phyloP scores from a whole-genome alignment of 2,329 filamentous ascomycete genomes.

The Berkeleyomyces basicola region DNA sequence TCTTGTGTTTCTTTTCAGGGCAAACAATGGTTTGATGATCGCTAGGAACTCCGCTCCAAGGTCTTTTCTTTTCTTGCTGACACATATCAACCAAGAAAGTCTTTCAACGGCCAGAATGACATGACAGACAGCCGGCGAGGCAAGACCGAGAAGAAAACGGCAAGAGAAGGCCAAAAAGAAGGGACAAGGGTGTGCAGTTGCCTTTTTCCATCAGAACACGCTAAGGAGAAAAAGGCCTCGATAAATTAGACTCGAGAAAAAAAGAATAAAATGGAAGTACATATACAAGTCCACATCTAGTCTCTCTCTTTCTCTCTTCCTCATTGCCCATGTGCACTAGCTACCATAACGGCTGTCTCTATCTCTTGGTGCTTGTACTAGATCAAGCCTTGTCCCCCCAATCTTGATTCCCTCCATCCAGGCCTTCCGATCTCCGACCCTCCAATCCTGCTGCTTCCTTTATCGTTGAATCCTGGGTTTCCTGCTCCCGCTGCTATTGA shows the following conservation, averaged over 20 bases:
- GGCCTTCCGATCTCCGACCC: neutral
- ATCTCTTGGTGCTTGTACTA: neutral
- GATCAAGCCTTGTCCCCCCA: neutral
- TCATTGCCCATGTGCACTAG: too few species aligned
- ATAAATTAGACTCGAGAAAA: neutral
- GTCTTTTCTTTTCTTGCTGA: too few species aligned
- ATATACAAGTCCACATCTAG: too few species aligned
- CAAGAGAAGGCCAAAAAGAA: neutral
- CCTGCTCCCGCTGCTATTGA: neutral
- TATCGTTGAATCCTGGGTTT: neutral
- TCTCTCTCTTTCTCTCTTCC: too few species aligned
- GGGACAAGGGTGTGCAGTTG: neutral
- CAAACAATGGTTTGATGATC: neutral
- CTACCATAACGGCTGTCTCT: too few species aligned
- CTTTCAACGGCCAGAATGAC: too few species aligned
- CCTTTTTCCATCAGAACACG: neutral
- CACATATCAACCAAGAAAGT: too few species aligned
- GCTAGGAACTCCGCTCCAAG: neutral
- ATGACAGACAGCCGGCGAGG: too few species aligned
- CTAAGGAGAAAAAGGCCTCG: neutral
- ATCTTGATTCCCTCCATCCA: neutral
- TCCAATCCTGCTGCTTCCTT: neutral
- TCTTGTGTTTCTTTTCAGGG: neutral
- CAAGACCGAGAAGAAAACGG: neutral
- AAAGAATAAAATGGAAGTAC: too few species aligned